phyloP scores from a whole-genome alignment of 2,329 filamentous ascomycete genomes.

The Hypoxylon sp. region DNA sequence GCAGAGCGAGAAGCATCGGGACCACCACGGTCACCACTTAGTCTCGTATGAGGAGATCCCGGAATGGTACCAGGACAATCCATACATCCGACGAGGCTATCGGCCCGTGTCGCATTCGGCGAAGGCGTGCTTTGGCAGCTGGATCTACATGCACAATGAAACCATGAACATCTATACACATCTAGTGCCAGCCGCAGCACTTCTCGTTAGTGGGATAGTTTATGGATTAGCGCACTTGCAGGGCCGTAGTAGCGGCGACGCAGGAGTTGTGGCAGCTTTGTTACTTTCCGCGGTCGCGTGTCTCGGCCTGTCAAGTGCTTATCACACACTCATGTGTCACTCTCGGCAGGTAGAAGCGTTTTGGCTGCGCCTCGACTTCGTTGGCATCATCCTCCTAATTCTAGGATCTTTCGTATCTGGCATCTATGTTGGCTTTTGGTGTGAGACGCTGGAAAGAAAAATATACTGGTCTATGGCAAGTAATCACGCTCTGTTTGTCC shows the following conservation, averaged over 20 bases:
- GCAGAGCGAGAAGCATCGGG: constrained; percentile 25
- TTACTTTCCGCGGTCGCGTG: constrained; percentile 68
- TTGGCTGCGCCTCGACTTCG: constrained; percentile 78
- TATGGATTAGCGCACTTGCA: constrained; percentile 52
- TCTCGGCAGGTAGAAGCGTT: constrained; percentile 71
- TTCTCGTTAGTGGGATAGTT: constrained; percentile 57
- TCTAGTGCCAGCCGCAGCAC: constrained; percentile 68
- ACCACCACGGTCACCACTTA: constrained; percentile 16
- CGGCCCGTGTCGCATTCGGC: constrained; percentile 74
- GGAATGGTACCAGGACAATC: constrained; percentile 68
- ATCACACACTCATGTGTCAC: constrained; percentile 77
- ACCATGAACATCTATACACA: constrained; percentile 76
- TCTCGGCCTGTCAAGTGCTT: constrained; percentile 70
- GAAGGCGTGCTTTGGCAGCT: constrained; percentile 66
- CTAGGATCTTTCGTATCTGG: constrained; percentile 77
- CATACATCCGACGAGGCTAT: constrained; percentile 76
- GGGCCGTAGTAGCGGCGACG: constrained; percentile 61
- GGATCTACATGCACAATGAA: constrained; percentile 73
- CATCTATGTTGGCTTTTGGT: constrained; percentile 74
- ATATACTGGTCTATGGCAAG: constrained; percentile 76
- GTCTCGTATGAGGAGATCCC: constrained; percentile 51
- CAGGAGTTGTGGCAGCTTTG: constrained; percentile 68
- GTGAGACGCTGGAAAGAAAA: constrained; percentile 65
- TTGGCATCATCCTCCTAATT: constrained; percentile 78
- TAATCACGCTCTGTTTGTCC: constrained; percentile 10